Percentiles rank a stretch among this genome's conserved stretches.
Evolutionary conservation across 306 rosid species (phyloP).

Genomic region (Citrullus amarus): DNA sequence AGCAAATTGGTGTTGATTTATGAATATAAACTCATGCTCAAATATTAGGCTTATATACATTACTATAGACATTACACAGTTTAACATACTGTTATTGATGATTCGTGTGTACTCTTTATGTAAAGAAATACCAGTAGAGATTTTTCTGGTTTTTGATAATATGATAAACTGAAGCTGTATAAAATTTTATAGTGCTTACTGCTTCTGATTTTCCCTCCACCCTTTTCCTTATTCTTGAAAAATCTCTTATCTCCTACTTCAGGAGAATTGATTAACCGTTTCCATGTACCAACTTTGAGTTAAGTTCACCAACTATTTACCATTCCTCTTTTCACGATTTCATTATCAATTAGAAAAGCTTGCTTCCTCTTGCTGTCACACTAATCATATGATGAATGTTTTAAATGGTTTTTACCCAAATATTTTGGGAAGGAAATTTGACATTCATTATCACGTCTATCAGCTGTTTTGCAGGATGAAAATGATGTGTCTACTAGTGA

Average conservation of each 20-base stretch:
- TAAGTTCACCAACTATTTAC: not conserved
- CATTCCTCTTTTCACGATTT: not conserved
- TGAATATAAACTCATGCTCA: not conserved
- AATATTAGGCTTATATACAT: not conserved
- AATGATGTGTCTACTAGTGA: constrained; percentile 46
- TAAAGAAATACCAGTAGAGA: not conserved
- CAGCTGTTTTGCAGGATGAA: constrained; percentile 77
- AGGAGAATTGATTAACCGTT: not conserved
- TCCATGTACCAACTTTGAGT: not conserved
- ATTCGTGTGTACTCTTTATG: not conserved
- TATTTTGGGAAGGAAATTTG: not conserved
- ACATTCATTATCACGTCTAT: constrained; percentile 19
- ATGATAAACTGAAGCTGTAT: not conserved
- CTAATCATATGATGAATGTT: not conserved
- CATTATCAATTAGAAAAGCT: not conserved
- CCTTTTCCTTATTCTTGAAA: not conserved
- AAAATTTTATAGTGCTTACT: not conserved
- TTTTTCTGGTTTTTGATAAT: not conserved
- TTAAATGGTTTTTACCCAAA: not conserved
- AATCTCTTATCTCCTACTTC: not conserved
- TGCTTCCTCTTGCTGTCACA: not conserved
- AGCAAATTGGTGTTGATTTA: not conserved
- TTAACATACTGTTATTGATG: not conserved
- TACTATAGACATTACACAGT: not conserved
- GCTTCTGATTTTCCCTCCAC: not conserved